Evolutionary conservation across 805 yeast genomes (phyloP).

Genomic region (Saturnispora quitensis): DNA sequence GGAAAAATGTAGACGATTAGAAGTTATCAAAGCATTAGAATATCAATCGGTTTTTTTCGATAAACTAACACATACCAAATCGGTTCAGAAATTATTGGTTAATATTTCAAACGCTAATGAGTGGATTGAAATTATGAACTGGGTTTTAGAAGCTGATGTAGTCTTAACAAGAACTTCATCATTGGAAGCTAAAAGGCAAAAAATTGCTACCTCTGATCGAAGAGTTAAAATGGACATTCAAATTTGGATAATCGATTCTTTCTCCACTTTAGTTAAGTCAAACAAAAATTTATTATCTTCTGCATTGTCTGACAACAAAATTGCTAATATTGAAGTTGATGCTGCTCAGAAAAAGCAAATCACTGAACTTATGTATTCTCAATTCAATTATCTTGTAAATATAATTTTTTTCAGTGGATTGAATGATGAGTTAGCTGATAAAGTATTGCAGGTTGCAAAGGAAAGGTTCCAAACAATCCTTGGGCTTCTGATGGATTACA

Average conservation of each 20-base stretch:
- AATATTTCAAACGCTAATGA: slow-evolving; percentile 2
- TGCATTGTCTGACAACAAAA: neutral
- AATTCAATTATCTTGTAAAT: slow-evolving; percentile 20
- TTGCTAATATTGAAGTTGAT: neutral
- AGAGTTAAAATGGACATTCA: slow-evolving; percentile 8
- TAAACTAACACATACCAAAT: slow-evolving; percentile 62
- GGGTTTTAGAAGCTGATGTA: slow-evolving; percentile 8
- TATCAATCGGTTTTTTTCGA: slow-evolving; percentile 67
- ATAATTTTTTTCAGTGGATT: slow-evolving; percentile 17
- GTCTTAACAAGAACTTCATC: slow-evolving; percentile 3
- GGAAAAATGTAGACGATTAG: slow-evolving; percentile 29
- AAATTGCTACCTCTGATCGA: slow-evolving; percentile 1
- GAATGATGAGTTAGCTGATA: slow-evolving; percentile 15
- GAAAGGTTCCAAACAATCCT: slow-evolving; percentile 65
- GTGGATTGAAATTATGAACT: slow-evolving; percentile 9
- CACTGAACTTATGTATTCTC: slow-evolving; percentile 7
- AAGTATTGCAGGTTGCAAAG: slow-evolving; percentile 26
- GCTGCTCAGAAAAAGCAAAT: slow-evolving; percentile 2
- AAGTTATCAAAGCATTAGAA: slow-evolving; percentile 26
- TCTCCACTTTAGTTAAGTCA: slow-evolving; percentile 9
- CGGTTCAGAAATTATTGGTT: slow-evolving; percentile 38
- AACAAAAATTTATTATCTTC: slow-evolving; percentile 8
- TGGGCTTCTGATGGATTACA: slow-evolving; percentile 26
- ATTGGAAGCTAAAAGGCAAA: slow-evolving; percentile 7
- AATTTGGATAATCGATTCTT: slow-evolving; percentile 8